Evolutionary conservation across 345 rosid species (phyloP), one percentile per base, ranked within the genome.

Genomic region (Syzygium aromaticum): DNA sequence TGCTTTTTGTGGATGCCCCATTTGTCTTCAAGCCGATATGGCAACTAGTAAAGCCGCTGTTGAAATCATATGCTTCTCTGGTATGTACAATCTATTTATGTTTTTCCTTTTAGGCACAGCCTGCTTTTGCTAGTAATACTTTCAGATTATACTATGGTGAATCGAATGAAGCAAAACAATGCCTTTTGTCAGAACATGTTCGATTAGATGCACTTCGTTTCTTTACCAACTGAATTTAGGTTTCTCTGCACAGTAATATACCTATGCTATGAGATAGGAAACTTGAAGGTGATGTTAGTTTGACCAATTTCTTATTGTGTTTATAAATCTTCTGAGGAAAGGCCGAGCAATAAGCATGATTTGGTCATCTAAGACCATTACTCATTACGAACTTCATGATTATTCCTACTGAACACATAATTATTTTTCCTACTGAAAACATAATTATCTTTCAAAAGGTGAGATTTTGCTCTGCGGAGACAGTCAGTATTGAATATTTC

Each of bases 1-100:
- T 96, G 59, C 98, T 95, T 85, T 95, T 96, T 84, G 98, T 97
- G 86, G 99, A 95, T 86, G 98, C 99, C 87, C 98, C 99, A 33
- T 95, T 96, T 43, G 84, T 96, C 85, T 97, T 96, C 91, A 86
- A 92, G 93, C 98, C 98, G 85, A 89, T 96, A 85, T 97, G 99
- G 99, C 93, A 95, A 88, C 84, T 95, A 49, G 91, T 90, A 80
- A 96, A 95, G 95, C 99, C 99, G 27, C 87, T 94, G 89, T 30
- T 95, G 88, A 95, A 93, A 90, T 92, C 94, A 23, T 95, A 95
- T 85, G 96, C 98, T 82, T 95, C 98, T 56, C 91, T 95, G 98
- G 99, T 97, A 94, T 46, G 94, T 59, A 27, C n/a, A 38, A 73
- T 46, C 8, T 9, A 33, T 38, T 5, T 30, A 33, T 38, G 49